Evolutionary conservation across 2,329 filamentous ascomycete species (phyloP).

Genomic region (Claviceps sp.): DNA sequence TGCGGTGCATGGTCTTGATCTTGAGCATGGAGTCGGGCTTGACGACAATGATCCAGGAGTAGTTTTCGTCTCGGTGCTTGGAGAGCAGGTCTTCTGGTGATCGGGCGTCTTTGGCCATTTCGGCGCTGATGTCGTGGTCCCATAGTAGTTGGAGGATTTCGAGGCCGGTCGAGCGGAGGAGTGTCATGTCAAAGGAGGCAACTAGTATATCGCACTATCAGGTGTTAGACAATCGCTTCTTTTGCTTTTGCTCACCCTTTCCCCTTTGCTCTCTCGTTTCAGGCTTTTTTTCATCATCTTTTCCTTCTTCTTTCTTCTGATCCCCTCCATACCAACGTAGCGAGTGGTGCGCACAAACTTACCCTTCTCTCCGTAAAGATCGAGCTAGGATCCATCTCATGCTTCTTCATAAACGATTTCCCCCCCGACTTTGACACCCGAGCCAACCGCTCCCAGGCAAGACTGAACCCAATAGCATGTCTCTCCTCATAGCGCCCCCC

Average conservation of each 20-base stretch:
- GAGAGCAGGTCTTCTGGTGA: constrained; percentile 68
- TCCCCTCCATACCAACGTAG: too few species aligned
- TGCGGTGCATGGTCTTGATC: constrained; percentile 63
- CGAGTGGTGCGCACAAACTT: constrained; percentile 16
- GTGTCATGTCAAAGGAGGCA: constrained; percentile 67
- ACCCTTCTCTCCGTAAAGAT: constrained; percentile 52
- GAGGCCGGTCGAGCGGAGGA: constrained; percentile 63
- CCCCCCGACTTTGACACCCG: constrained; percentile 44
- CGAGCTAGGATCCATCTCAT: constrained; percentile 46
- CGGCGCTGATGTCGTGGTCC: constrained; percentile 72
- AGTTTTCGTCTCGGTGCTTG: constrained; percentile 61
- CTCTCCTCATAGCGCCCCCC: constrained; percentile 48
- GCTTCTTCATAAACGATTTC: constrained; percentile 54
- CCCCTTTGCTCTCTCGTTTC: neutral
- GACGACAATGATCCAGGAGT: constrained; percentile 80
- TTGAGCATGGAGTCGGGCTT: constrained; percentile 68
- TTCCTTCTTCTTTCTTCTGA: constrained; percentile 34
- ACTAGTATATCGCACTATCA: constrained; percentile 73
- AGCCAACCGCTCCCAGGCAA: constrained; percentile 75
- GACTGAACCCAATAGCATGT: constrained; percentile 83
- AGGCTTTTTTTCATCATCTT: constrained; percentile 16
- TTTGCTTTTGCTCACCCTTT: neutral
- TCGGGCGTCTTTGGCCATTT: constrained; percentile 67
- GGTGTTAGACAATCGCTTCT: neutral
- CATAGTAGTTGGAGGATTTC: constrained; percentile 70